These are phyloP conservation scores for Penicillium verhagenii DNA, from an alignment of 495 filamentous ascomycete species.

Conservation along the genomic window DNA sequence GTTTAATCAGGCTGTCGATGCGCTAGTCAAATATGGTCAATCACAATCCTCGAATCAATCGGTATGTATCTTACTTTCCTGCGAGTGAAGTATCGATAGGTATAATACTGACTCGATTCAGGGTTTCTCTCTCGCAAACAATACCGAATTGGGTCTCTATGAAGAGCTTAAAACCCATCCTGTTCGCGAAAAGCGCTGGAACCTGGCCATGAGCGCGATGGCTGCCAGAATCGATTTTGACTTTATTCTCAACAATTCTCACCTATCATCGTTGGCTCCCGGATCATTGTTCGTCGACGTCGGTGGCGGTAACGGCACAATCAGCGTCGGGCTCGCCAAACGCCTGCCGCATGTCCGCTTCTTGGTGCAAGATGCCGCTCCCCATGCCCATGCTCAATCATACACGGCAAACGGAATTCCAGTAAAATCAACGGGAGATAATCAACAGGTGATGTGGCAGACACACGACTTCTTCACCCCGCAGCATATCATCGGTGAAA, in stretches of 20 bases:
- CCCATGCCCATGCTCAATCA: not conserved
- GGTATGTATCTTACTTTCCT: no score
- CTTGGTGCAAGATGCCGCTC: not conserved
- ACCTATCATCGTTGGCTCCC: not conserved
- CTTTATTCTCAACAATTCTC: not conserved
- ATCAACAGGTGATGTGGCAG: not conserved
- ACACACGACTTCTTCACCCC: slow-evolving; percentile 1
- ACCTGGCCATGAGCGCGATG: not conserved
- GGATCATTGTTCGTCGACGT: not conserved
- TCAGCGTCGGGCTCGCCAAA: not conserved
- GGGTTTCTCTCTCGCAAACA: not conserved
- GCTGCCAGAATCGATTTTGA: not conserved
- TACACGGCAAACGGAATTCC: not conserved
- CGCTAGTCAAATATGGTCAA: not conserved
- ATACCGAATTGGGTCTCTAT: not conserved
- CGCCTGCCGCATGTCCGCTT: not conserved
- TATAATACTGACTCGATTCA: not conserved
- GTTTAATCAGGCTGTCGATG: no score
- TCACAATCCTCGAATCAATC: not conserved
- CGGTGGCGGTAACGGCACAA: not conserved
- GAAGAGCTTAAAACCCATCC: not conserved
- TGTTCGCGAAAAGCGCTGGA: not conserved
- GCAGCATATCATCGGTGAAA: not conserved
- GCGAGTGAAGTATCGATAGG: no score
- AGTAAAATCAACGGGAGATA: not conserved